Evolutionary conservation across 192 early-diverging fungal species (phyloP), one percentile per base, ranked within the genome.

Genomic region (Phlyctochytrium arcticum): DNA sequence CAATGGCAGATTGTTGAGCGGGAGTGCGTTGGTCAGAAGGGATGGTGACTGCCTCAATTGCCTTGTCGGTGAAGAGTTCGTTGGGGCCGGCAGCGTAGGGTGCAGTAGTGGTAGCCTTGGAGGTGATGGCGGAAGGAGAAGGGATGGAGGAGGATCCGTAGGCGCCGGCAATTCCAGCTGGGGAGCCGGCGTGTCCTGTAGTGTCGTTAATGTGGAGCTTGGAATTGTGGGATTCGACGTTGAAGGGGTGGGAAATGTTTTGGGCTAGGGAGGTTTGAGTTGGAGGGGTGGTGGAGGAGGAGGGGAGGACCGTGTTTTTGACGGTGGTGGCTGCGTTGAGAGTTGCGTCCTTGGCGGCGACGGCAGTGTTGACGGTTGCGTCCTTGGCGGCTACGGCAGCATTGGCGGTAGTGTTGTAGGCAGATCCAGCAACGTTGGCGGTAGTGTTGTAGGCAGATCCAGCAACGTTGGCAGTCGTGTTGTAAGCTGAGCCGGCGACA

Each of bases 1-100:
- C 64, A 35, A 66, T 36, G 5, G 64, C 64, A 6, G 64, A 51
- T 29, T 66, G 64, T 30, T 66, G 64, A 15, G 34, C 64, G 10
- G 64, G 27, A 3, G 64, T 57, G 12, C 64, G 64, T 42, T 57
- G 36, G 42, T 66, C 54, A 6, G 51, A 36, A 9, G 64, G 64
- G 19, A 66, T 19, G 32, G 53, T 39, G 0, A 66, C 51, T 17
- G 64, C 64, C 15, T 51, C 23, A 27, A 66, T 57, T 6, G 64
- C 64, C 4, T 51, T 47, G 64, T 66, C 64, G 29, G 12, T 46
- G 17, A 31, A 29, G 8, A 66, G 42, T 19, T 27, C 59, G 17
- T 15, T 29, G 19, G 31, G 6, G 21, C 10, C 46, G 34, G 57
- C 6, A 5, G 29, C 32, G 58, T 37, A 7, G 27, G 39, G n/a